phyloP scores from a whole-genome alignment of 2,329 filamentous ascomycete genomes.

The Chrysosphaeria jannelii region DNA sequence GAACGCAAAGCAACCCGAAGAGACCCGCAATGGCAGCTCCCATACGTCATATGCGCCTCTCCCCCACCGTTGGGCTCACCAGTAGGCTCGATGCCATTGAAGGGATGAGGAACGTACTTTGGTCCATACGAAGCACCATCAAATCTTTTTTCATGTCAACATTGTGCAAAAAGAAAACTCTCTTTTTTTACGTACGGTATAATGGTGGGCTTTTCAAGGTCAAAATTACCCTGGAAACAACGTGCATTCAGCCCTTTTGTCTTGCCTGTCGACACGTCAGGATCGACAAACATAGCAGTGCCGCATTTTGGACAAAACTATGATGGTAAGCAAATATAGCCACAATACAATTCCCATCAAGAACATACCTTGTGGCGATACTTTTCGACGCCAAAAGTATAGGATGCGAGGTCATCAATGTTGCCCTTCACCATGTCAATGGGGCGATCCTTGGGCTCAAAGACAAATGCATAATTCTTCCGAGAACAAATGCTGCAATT shows the following conservation, averaged over 20 bases:
- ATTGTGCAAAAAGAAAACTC: no score
- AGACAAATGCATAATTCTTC: conserved; percentile 14
- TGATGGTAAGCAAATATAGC: neutral
- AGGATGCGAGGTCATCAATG: conserved; percentile 12
- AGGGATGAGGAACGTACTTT: conserved; percentile 10
- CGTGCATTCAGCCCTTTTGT: conserved; percentile 11
- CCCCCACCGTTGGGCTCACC: conserved; percentile 8
- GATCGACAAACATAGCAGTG: conserved; percentile 11
- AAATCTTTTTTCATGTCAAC: no score
- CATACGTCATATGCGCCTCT: conserved; percentile 13
- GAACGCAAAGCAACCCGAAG: conserved; percentile 13
- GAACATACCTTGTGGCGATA: conserved; percentile 13
- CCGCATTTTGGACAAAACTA: conserved; percentile 21
- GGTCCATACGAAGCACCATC: conserved; percentile 10
- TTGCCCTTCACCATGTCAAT: conserved; percentile 18
- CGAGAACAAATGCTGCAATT: conserved; percentile 35
- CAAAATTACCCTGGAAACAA: neutral
- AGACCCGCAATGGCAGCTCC: conserved; percentile 22
- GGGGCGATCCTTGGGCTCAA: conserved; percentile 7
- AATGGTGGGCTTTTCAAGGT: neutral
- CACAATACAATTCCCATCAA: neutral
- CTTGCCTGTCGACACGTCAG: conserved; percentile 3
- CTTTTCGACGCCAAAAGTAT: conserved; percentile 13
- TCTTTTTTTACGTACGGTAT: no score
- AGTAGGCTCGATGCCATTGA: conserved; percentile 12